A percentile compares a stretch with the other conserved stretches of the same genome.
These are phyloP conservation scores for Amoebophrya sp. DNA, from an alignment of 169 alveolate genomes.

Conservation along the genomic window DNA sequence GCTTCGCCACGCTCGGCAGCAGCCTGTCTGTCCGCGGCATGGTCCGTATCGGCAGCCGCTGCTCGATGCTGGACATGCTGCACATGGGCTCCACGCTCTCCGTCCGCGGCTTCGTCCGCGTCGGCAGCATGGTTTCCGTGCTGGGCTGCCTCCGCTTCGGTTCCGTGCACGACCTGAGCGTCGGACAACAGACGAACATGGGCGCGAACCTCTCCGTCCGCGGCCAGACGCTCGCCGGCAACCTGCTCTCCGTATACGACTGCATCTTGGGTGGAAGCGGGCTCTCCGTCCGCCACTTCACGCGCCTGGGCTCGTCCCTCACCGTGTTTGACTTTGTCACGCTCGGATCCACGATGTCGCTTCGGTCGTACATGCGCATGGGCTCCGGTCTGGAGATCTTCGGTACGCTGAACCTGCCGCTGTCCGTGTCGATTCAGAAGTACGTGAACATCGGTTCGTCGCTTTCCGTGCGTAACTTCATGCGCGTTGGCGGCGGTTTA, in stretches of 20 bases:
- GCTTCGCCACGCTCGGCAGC: background rate
- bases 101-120: background rate
- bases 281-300: background rate
- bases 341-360: background rate
- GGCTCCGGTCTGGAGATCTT: background rate
- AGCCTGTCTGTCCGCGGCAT: background rate
- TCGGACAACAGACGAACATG: background rate
- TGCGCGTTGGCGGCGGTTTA: background rate
- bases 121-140: constrained; percentile 1
- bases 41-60: background rate
- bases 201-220: background rate
- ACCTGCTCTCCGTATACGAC: background rate
- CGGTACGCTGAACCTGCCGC: background rate
- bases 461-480: constrained; percentile 1
- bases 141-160: background rate
- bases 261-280: background rate
- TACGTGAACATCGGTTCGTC: background rate
- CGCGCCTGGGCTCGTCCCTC: background rate
- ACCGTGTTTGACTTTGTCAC: background rate
- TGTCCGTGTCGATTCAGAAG: background rate
- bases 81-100: background rate
- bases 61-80: background rate
- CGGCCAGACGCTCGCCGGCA: background rate
- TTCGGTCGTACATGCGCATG: background rate
- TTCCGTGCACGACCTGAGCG: background rate